A percentile compares a stretch with the other conserved stretches of the same genome.
phyloP scores from a whole-genome alignment of 768 basidiomycete genomes.

The Phallus indusiatus region DNA sequence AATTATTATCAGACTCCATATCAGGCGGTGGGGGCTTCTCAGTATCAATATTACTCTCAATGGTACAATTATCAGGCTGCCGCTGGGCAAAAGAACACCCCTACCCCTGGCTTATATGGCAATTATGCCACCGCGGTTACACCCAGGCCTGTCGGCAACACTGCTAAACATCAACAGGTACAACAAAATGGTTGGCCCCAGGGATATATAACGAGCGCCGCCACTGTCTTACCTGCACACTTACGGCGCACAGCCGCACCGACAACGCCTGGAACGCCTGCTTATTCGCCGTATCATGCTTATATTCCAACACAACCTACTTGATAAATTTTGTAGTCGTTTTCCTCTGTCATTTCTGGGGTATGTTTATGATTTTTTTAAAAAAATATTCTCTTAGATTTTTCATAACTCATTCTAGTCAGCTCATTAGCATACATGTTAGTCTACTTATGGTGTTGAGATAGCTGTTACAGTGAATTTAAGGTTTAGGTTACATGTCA shows the following conservation, averaged over 20 bases:
- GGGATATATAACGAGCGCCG: constrained; percentile 3
- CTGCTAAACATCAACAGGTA: constrained; percentile 8
- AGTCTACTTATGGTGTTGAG: not conserved
- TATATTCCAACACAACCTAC: not conserved
- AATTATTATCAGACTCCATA: constrained; percentile 10
- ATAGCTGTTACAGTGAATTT: not conserved
- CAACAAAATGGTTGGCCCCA: constrained; percentile 9
- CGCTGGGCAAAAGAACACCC: not conserved
- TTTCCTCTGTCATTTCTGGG: not conserved
- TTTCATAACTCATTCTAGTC: not conserved
- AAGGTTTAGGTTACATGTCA: not conserved
- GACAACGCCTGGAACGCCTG: constrained; percentile 2
- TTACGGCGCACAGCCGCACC: constrained; percentile 5
- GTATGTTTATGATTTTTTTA: too few species aligned
- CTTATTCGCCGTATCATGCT: constrained; percentile 4
- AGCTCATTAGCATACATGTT: not conserved
- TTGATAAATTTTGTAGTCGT: not conserved
- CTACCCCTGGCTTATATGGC: not conserved
- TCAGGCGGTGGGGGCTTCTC: not conserved
- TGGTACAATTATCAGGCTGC: constrained; percentile 9
- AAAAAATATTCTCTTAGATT: too few species aligned
- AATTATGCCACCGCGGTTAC: not conserved
- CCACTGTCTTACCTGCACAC: constrained; percentile 4
- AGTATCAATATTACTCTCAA: not conserved
- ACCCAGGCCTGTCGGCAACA: constrained; percentile 6